Evolutionary conservation across 2,329 filamentous ascomycete genomes (phyloP), one percentile per base, ranked within the genome.

Genomic region (Parastagonospora nodorum): DNA sequence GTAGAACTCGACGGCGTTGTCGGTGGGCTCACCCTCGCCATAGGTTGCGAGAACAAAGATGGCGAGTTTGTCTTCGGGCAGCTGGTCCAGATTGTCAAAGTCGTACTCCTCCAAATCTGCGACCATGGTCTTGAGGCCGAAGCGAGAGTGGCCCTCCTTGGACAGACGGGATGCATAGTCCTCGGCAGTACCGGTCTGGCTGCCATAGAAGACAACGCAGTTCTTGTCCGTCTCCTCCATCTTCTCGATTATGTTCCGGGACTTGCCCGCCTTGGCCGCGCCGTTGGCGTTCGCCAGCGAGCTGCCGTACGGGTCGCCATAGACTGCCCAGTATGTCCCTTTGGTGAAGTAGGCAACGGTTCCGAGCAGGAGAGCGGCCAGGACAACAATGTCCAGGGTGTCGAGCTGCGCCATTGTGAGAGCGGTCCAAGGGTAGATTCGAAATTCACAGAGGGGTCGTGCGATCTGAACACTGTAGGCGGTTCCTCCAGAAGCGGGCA

Each of bases 1-100:
- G 79, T 96, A 97, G 79, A 99, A 99, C 65, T 99, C 94, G 57
- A 97, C 94, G 6, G 95, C 94, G 71, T 99, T 99, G 71, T 99
- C 94, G 29, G 95, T 99, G 38, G 94, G 94, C 77, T 99, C 95
- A 57, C 94, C 94, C 81, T 99, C 94, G 61, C 94, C 94, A 68
- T 99, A 99, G 31, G 95, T 99, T 45, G 94, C 94, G 57, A 99
- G 83, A 52, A 99, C 88, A 72, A 99, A 99, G 80, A 99, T 89
- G 66, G 88, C 90, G 45, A 99, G 77, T 78, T 97, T 96, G 76
- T 97, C 92, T 60, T 86, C 85, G 38, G 93, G 90, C 65, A 97
- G 85, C 48, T 86, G 81, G 75, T 99, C 93, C 57, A 99, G 82
- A 68, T 92, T 97, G 46, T 97, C 93, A 69, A 87, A 97, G 73